phyloP scores from a whole-genome alignment of 2,329 filamentous ascomycete species.

The Torrubiellomyces zombiae region DNA sequence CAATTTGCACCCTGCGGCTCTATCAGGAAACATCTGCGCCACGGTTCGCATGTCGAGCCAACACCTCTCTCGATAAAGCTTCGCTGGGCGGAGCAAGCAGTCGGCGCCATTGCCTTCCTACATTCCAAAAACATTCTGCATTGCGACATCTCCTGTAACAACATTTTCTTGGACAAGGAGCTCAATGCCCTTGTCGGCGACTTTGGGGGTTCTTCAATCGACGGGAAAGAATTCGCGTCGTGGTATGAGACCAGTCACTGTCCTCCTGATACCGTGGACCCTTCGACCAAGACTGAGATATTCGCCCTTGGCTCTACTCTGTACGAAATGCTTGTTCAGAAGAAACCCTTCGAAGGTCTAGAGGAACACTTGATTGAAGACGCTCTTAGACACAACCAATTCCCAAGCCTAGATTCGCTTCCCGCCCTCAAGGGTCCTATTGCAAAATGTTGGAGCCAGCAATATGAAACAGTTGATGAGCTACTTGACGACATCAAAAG shows the following conservation, averaged over 20 bases:
- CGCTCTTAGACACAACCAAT: not conserved
- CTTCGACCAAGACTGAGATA: slow-evolving; percentile 1
- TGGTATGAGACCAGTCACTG: slow-evolving; percentile 3
- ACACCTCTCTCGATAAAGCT: not conserved
- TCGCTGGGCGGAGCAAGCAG: slow-evolving; percentile 1
- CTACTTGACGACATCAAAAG: no score
- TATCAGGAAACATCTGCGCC: slow-evolving; percentile 1
- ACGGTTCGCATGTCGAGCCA: not conserved
- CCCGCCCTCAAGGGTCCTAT: not conserved
- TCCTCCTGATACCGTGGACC: not conserved
- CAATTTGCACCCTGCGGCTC: slow-evolving; percentile 1
- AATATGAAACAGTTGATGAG: no score
- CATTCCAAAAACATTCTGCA: slow-evolving; percentile 2
- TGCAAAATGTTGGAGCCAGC: slow-evolving; percentile 1
- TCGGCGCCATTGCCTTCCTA: slow-evolving; percentile 1
- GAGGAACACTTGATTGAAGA: slow-evolving; percentile 1
- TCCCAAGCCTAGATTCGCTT: slow-evolving; percentile 1
- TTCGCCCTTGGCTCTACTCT: slow-evolving; percentile 3
- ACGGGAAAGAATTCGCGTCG: slow-evolving; percentile 1
- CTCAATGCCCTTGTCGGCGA: slow-evolving; percentile 3
- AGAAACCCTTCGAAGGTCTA: slow-evolving; percentile 1
- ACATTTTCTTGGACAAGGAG: slow-evolving; percentile 3
- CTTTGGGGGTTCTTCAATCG: slow-evolving; percentile 4
- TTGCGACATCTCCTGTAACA: slow-evolving; percentile 4
- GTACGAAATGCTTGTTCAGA: slow-evolving; percentile 1